Evolutionary conservation across 495 filamentous ascomycete genomes (phyloP).

Genomic region (Xylaria venustula): DNA sequence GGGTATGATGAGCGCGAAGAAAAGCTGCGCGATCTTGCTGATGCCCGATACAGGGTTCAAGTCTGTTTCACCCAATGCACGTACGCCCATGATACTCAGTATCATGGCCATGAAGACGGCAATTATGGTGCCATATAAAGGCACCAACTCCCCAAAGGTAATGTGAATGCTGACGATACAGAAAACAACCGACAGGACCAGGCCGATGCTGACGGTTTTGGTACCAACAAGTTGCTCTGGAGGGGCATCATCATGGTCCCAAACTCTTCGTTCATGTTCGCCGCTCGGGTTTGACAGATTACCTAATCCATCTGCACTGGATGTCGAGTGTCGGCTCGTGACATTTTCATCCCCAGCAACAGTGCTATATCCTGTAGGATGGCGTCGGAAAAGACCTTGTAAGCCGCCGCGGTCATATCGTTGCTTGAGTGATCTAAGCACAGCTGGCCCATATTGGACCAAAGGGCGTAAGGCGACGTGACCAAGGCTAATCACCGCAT

Average conservation of each 20-base stretch:
- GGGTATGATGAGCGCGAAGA: constrained; percentile 85
- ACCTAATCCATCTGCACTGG: neutral
- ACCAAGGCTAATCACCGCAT: constrained; percentile 83
- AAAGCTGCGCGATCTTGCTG: constrained; percentile 90
- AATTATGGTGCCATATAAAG: constrained; percentile 69
- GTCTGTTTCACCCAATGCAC: constrained; percentile 93
- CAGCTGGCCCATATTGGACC: constrained; percentile 16
- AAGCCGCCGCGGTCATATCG: constrained; percentile 18
- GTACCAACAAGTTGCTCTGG: constrained; percentile 77
- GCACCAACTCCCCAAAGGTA: constrained; percentile 70
- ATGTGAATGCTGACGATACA: constrained; percentile 78
- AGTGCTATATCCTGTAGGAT: constrained; percentile 13
- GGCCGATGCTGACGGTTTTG: constrained; percentile 67
- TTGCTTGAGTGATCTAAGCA: constrained; percentile 11
- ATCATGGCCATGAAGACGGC: constrained; percentile 86
- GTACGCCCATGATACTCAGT: constrained; percentile 91
- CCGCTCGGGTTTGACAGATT: constrained; percentile 3
- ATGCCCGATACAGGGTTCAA: constrained; percentile 97
- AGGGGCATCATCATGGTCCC: constrained; percentile 71
- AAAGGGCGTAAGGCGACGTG: constrained; percentile 71
- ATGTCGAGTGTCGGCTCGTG: constrained; percentile 18
- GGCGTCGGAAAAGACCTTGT: constrained; percentile 18
- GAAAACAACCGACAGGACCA: constrained; percentile 71
- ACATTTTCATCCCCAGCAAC: constrained; percentile 18
- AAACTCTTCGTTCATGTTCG: constrained; percentile 19